A percentile compares a stretch with the other conserved stretches of the same genome.
These are phyloP conservation scores for Sphenostylis stenocarpa DNA, from an alignment of 306 rosid genomes.

Conservation along the genomic window DNA sequence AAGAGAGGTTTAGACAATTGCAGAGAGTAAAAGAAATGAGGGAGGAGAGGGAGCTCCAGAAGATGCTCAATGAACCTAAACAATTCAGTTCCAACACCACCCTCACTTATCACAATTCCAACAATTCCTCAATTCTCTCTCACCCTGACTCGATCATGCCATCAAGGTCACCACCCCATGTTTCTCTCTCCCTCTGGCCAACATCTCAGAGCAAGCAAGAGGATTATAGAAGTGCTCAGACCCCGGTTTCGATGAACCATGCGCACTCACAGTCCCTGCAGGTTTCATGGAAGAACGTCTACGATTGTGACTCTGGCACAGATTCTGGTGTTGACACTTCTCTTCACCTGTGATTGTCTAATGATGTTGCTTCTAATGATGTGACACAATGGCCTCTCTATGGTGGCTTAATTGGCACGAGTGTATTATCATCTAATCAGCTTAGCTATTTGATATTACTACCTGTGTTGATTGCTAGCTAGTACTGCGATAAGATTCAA, in stretches of 20 bases:
- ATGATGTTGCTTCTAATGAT: constrained; percentile 34
- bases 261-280: constrained; percentile 26
- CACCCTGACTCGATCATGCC: constrained; percentile 40
- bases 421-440: constrained; percentile 1
- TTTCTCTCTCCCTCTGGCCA: constrained; percentile 74
- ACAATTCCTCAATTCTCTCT: constrained; percentile 32
- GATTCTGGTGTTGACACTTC: constrained; percentile 80
- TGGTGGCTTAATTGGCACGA: constrained; percentile 12
- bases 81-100: constrained; percentile 35
- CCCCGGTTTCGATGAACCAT: constrained; percentile 33
- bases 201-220: constrained; percentile 33
- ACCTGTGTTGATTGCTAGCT: constrained; percentile 23
- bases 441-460: constrained; percentile 30
- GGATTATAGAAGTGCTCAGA: constrained; percentile 14
- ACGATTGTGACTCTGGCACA: constrained; percentile 40
- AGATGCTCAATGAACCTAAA: constrained; percentile 43
- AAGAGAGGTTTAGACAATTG: constrained; percentile 82
- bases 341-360: constrained; percentile 66
- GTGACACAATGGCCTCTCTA: constrained; percentile 29
- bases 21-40: constrained; percentile 90
- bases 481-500: neutral
- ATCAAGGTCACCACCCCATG: constrained; percentile 48
- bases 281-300: constrained; percentile 35
- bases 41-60: constrained; percentile 64
- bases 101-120: constrained; percentile 6